phyloP scores from a whole-genome alignment of 306 rosid species.

The Delonix regia region DNA sequence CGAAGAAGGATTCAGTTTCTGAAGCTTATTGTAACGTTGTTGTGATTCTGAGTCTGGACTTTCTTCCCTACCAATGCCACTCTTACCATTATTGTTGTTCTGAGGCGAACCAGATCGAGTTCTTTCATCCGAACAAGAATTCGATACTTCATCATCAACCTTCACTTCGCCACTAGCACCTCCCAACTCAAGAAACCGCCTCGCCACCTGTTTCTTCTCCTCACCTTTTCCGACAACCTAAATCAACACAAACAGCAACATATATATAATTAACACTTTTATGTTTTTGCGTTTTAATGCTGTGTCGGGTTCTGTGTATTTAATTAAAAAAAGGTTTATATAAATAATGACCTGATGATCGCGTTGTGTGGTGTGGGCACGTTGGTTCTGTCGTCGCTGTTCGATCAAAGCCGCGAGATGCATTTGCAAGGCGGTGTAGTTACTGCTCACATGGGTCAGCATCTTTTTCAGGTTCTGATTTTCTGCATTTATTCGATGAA shows the following conservation, averaged over 20 bases:
- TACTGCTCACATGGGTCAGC: conserved; percentile 61
- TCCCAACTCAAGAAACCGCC: conserved; percentile 72
- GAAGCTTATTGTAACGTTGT: conserved; percentile 43
- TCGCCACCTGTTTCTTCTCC: conserved; percentile 36
- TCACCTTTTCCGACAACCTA: conserved; percentile 38
- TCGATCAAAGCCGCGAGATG: conserved; percentile 54
- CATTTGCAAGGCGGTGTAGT: conserved; percentile 58
- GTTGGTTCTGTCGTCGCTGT: conserved; percentile 49
- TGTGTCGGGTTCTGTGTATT: too few relatives aligned
- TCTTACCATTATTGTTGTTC: conserved; percentile 48
- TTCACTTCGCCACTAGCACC: conserved; percentile 51
- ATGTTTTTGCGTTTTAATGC: too few relatives aligned
- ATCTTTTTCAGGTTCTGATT: conserved; percentile 61
- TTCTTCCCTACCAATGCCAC: conserved; percentile 57
- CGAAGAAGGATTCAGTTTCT: conserved; percentile 42
- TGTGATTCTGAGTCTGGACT: conserved; percentile 77
- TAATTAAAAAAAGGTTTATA: not conserved
- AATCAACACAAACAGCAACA: not conserved
- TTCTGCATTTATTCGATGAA: conserved; percentile 56
- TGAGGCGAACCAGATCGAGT: conserved; percentile 72
- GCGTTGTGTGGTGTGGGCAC: conserved; percentile 1
- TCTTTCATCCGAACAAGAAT: conserved; percentile 80
- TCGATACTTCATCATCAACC: conserved; percentile 49
- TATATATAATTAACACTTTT: too few relatives aligned
- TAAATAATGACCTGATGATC: conserved; percentile 37